These are phyloP conservation scores for Bolboschoenus planiculmis DNA, from an alignment of 176 grass and related monocot species.

Conservation along the genomic window DNA sequence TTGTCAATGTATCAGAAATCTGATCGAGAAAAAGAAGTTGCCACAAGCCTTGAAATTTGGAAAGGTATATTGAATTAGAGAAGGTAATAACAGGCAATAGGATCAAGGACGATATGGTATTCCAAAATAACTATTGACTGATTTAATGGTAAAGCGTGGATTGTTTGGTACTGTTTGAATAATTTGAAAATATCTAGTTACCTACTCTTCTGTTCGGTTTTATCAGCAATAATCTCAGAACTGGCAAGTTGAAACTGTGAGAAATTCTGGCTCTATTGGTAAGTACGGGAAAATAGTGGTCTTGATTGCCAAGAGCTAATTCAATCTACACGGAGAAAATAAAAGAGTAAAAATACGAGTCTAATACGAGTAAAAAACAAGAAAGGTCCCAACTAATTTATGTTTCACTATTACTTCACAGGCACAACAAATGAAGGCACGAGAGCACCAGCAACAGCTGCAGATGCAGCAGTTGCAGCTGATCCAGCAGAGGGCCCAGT, in stretches of 20 bases:
- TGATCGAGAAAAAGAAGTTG: neutral
- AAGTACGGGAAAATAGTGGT: neutral
- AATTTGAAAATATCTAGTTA: neutral
- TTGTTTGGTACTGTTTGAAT: neutral
- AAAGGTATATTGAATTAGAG: neutral
- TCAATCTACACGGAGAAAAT: neutral
- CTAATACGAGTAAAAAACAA: neutral
- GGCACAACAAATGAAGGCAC: constrained; percentile 85
- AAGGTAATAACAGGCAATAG: neutral
- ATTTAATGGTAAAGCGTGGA: constrained; percentile 7
- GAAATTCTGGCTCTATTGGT: neutral
- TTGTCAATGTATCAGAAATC: neutral
- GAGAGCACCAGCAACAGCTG: constrained; percentile 88
- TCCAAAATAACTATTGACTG: neutral
- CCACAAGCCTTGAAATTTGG: neutral
- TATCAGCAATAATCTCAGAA: constrained; percentile 3
- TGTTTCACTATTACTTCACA: constrained; percentile 2
- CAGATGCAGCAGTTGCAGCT: constrained; percentile 94
- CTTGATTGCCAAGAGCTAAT: neutral
- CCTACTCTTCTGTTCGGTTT: neutral
- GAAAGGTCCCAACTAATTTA: neutral
- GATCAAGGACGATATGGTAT: neutral
- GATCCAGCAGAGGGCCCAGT: constrained; percentile 82
- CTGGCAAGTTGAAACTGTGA: neutral
- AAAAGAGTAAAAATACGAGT: neutral